phyloP scores from a whole-genome alignment of 306 rosid genomes.

The Acmispon strigosus region DNA sequence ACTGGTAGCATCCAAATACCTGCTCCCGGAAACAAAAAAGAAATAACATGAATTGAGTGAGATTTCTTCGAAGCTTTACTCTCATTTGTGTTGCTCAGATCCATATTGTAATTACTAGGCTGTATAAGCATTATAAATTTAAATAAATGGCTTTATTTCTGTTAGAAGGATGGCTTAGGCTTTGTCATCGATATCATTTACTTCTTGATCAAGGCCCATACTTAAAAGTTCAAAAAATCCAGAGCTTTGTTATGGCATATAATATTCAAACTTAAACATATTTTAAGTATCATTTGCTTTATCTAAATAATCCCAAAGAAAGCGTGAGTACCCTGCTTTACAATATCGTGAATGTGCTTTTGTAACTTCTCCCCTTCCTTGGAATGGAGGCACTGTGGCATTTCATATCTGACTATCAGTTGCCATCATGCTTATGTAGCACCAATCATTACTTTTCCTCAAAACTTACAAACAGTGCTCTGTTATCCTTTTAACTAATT shows the following conservation, averaged over 20 bases:
- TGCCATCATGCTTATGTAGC: background rate
- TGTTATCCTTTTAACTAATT: background rate
- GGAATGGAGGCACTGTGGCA: background rate
- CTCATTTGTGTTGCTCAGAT: background rate
- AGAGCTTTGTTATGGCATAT: background rate
- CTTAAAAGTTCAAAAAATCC: background rate
- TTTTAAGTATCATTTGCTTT: background rate
- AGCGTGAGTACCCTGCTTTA: background rate
- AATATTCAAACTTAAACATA: background rate
- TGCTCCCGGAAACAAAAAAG: background rate
- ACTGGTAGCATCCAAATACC: background rate
- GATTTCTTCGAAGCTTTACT: background rate
- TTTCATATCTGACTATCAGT: background rate
- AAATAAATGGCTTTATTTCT: background rate
- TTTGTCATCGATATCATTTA: background rate
- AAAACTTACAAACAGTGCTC: background rate
- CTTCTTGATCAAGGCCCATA: background rate
- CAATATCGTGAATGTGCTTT: background rate
- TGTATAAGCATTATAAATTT: background rate
- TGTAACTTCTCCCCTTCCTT: background rate
- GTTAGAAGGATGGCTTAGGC: background rate
- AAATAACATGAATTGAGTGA: background rate
- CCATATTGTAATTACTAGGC: background rate
- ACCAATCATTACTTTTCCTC: background rate
- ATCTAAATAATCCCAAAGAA: background rate